A percentile compares a stretch with the other conserved stretches of the same genome.
Evolutionary conservation across 2,329 filamentous ascomycete species (phyloP).

Genomic region (Pseudocercospora crystallina): DNA sequence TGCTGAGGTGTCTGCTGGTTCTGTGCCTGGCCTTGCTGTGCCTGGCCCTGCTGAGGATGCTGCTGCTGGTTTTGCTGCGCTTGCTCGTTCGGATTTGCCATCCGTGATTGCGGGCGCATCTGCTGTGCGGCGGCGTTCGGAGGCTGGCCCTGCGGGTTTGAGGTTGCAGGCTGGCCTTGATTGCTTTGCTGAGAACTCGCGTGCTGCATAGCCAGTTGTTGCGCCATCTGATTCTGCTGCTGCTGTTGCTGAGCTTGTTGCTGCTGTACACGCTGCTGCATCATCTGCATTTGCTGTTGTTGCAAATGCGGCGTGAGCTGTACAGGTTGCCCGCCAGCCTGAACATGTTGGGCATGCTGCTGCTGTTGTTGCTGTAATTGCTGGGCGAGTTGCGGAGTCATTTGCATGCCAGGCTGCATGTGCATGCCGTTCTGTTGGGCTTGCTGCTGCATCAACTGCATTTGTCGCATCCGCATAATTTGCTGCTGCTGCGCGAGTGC

Average conservation of each 20-base stretch:
- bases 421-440: conserved; percentile 35
- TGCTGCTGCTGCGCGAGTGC: conserved; percentile 36
- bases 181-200: conserved; percentile 51
- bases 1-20: conserved; percentile 42
- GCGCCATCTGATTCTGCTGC: conserved; percentile 43
- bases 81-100: conserved; percentile 34
- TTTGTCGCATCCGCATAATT: conserved; percentile 48
- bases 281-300: conserved; percentile 45
- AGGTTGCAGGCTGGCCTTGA: conserved; percentile 44
- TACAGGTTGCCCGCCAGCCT: conserved; percentile 22
- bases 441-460: conserved; percentile 42
- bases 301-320: conserved; percentile 25
- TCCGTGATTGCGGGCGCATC: conserved; percentile 41
- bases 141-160: conserved; percentile 38
- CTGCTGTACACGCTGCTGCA: conserved; percentile 40
- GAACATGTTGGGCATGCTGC: conserved; percentile 34
- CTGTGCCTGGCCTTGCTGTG: conserved; percentile 36
- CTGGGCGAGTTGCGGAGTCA: conserved; percentile 38
- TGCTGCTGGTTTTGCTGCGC: conserved; percentile 31
- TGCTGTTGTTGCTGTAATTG: conserved; percentile 42
- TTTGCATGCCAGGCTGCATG: conserved; percentile 29
- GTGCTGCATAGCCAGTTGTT: conserved; percentile 48
- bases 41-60: conserved; percentile 25
- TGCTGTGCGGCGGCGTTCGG: conserved; percentile 35
- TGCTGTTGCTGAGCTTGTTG: conserved; percentile 34